Evolutionary conservation across 306 rosid species (phyloP).

Genomic region (Cicer cuneatum): DNA sequence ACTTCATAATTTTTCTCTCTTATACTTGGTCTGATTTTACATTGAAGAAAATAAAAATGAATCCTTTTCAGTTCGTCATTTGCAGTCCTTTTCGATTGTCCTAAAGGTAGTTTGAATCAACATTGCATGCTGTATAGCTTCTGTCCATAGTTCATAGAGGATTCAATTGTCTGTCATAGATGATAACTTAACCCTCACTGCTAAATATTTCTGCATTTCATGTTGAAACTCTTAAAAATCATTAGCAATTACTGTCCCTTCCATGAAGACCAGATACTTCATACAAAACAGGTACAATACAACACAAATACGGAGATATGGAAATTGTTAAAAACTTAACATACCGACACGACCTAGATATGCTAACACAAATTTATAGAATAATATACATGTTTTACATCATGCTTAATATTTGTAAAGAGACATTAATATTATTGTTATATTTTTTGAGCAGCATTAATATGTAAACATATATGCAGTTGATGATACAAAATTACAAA

Average conservation of each 20-base stretch:
- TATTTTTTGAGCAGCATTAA: neutral
- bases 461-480: neutral
- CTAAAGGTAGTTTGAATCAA: conserved; percentile 23
- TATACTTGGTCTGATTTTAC: conserved; percentile 16
- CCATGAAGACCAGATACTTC: neutral
- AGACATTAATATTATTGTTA: too few species aligned
- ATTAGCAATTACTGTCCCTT: neutral
- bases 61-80: conserved; percentile 27
- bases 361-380: neutral
- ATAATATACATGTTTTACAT: too few species aligned
- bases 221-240: conserved; percentile 26
- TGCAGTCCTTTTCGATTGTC: neutral
- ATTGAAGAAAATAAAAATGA: conserved; percentile 19
- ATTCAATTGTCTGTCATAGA: conserved; percentile 20
- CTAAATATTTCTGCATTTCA: conserved; percentile 34
- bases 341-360: neutral
- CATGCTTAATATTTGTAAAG: too few species aligned
- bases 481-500: neutral
- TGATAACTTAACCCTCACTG: conserved; percentile 15
- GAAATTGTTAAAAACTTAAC: neutral
- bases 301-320: neutral
- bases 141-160: conserved; percentile 19
- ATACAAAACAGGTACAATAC: neutral
- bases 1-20: conserved; percentile 15
- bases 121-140: conserved; percentile 20